A percentile compares a stretch with the other conserved stretches of the same genome.
Evolutionary conservation across 768 basidiomycete species (phyloP).

Genomic region (Terana coerulea): DNA sequence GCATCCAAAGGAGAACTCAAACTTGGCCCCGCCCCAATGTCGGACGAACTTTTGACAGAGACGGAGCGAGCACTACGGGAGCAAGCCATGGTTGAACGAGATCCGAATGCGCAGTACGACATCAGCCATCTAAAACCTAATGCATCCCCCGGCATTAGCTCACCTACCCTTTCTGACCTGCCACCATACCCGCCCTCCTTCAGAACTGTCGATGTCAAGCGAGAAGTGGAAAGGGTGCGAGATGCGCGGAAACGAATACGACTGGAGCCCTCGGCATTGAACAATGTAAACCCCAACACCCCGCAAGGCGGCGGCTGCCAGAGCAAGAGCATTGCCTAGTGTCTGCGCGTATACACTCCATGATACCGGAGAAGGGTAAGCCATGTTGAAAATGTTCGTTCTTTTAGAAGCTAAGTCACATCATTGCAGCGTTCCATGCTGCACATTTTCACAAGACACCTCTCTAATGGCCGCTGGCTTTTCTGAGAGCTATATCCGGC

Average conservation of each 20-base stretch:
- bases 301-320: constrained; percentile 53
- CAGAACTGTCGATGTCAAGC: constrained; percentile 80
- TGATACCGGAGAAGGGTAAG: constrained; percentile 90
- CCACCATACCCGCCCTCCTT: constrained; percentile 81
- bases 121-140: constrained; percentile 49
- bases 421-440: constrained; percentile 67
- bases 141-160: constrained; percentile 48
- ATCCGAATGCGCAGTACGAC: constrained; percentile 65
- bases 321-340: constrained; percentile 77
- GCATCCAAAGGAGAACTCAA: constrained; percentile 73
- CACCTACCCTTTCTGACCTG: constrained; percentile 69
- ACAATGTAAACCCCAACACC: constrained; percentile 53
- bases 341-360: constrained; percentile 95
- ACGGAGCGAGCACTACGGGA: constrained; percentile 77
- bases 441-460: constrained; percentile 86
- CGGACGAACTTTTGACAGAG: constrained; percentile 78
- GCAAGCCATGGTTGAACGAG: constrained; percentile 72
- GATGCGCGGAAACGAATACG: constrained; percentile 92
- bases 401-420: neutral
- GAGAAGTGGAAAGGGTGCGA: constrained; percentile 85
- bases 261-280: constrained; percentile 69
- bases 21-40: constrained; percentile 76
- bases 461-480: constrained; percentile 94
- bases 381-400: neutral
- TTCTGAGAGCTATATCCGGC: constrained; percentile 88